Percentiles rank a stretch among this genome's conserved stretches.
Conservation (phyloP, 768 basidiomycete genomes). For the Grammothele lineata region DNA sequence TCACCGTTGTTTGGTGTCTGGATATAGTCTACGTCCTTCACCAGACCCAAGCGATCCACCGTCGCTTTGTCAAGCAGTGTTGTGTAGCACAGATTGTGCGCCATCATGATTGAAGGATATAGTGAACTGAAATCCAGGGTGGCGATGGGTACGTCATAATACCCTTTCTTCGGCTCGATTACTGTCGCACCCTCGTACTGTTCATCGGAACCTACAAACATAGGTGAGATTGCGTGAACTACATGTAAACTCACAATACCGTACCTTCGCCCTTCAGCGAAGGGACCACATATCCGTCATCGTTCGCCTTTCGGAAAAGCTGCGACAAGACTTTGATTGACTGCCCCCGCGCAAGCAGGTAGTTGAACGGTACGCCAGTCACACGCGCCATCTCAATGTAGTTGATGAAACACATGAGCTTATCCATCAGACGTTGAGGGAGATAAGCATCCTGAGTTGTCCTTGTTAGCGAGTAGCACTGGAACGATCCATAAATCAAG, state of each 20-base stretch:
- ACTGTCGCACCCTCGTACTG: slow-evolving; percentile 99
- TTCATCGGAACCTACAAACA: slow-evolving; percentile 71
- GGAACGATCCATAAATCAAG: not conserved
- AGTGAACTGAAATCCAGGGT: slow-evolving; percentile 98
- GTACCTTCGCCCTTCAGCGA: slow-evolving; percentile 80
- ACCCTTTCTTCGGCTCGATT: slow-evolving; percentile 94
- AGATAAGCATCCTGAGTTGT: slow-evolving; percentile 89
- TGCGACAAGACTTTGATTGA: slow-evolving; percentile 99
- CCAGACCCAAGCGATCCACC: slow-evolving; percentile 72
- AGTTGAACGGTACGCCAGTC: slow-evolving; percentile 99
- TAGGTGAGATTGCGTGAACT: no score
- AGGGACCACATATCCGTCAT: slow-evolving; percentile 88
- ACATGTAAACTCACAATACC: slow-evolving; percentile 1
- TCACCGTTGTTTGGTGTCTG: slow-evolving; percentile 94
- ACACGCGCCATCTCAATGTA: slow-evolving; percentile 99
- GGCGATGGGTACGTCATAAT: slow-evolving; percentile 94
- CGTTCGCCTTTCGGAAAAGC: slow-evolving; percentile 88
- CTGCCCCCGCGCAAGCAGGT: slow-evolving; percentile 87
- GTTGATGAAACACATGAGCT: slow-evolving; percentile 98
- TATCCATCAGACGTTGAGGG: slow-evolving; percentile 93
- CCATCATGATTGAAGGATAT: slow-evolving; percentile 99
- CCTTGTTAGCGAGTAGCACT: not conserved
- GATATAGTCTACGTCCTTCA: slow-evolving; percentile 87
- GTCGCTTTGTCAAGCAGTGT: slow-evolving; percentile 82
- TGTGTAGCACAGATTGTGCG: slow-evolving; percentile 97